Evolutionary conservation across 306 rosid species (phyloP).

Genomic region (Echinosophora koreensis): DNA sequence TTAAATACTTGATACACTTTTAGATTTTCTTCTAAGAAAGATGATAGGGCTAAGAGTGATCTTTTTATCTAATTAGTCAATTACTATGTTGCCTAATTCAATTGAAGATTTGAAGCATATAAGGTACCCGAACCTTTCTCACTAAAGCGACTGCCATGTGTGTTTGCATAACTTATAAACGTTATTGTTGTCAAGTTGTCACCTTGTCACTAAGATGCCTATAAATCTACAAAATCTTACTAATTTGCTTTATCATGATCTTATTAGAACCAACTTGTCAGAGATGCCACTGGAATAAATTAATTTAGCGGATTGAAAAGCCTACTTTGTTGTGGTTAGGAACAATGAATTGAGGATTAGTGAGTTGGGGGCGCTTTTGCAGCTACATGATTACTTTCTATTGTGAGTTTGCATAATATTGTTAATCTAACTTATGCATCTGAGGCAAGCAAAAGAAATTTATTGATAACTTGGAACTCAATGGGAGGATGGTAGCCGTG

Average conservation of each 20-base stretch:
- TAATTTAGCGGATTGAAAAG: background rate
- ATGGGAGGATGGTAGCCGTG: no score
- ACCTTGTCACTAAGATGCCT: background rate
- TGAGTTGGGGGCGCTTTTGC: background rate
- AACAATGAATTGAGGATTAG: background rate
- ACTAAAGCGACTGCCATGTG: background rate
- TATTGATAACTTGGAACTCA: no score
- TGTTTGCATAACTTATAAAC: background rate
- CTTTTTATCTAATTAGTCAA: no score
- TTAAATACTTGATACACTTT: no score
- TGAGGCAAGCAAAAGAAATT: background rate
- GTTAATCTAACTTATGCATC: background rate
- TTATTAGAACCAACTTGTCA: background rate
- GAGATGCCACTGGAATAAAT: background rate
- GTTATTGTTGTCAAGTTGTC: background rate
- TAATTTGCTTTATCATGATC: background rate
- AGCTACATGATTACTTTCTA: background rate
- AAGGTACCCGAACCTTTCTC: background rate
- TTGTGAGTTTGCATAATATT: background rate
- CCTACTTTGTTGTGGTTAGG: background rate
- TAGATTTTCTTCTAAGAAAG: no score
- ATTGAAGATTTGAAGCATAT: background rate
- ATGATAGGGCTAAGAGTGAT: background rate
- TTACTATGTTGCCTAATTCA: background rate
- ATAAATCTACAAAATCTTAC: no score